These are phyloP conservation scores for Gastrolobium villosum DNA, from an alignment of 306 rosid species.

Conservation along the genomic window DNA sequence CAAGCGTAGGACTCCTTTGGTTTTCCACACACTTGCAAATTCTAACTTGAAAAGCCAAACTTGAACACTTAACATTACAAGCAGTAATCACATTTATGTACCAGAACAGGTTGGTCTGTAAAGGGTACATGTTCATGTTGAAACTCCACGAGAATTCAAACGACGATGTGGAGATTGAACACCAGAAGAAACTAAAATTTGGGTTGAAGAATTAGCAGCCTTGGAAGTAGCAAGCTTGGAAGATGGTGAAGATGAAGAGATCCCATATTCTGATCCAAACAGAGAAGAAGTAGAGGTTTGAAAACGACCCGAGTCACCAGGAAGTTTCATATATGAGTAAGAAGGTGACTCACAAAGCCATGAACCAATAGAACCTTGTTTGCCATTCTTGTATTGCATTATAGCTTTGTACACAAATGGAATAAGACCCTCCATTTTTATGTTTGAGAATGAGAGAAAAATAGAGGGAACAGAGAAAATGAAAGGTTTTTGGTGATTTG, in stretches of 20 bases:
- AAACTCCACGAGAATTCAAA: slow-evolving; percentile 45
- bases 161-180: slow-evolving; percentile 65
- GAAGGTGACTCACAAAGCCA: slow-evolving; percentile 82
- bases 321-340: slow-evolving; percentile 61
- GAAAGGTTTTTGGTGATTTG: slow-evolving; percentile 35
- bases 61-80: slow-evolving; percentile 25
- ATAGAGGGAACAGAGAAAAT: slow-evolving; percentile 32
- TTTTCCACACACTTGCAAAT: slow-evolving; percentile 52
- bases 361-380: slow-evolving; percentile 59
- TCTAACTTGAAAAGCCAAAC: slow-evolving; percentile 14
- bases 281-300: slow-evolving; percentile 53
- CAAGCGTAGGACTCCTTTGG: slow-evolving; percentile 54
- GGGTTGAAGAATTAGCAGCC: slow-evolving; percentile 50
- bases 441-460: neutral
- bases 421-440: slow-evolving; percentile 88
- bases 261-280: slow-evolving; percentile 37
- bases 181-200: slow-evolving; percentile 54
- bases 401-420: slow-evolving; percentile 86
- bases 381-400: slow-evolving; percentile 77
- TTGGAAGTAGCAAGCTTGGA: slow-evolving; percentile 50
- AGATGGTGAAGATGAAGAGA: slow-evolving; percentile 55
- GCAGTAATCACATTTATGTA: slow-evolving; percentile 21
- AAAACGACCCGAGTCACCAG: slow-evolving; percentile 66
- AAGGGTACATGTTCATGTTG: slow-evolving; percentile 32
- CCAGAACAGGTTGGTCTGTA: neutral